Base-by-base conservation (phyloP, 83 land plant species). In the Thuja plicata region DNA sequence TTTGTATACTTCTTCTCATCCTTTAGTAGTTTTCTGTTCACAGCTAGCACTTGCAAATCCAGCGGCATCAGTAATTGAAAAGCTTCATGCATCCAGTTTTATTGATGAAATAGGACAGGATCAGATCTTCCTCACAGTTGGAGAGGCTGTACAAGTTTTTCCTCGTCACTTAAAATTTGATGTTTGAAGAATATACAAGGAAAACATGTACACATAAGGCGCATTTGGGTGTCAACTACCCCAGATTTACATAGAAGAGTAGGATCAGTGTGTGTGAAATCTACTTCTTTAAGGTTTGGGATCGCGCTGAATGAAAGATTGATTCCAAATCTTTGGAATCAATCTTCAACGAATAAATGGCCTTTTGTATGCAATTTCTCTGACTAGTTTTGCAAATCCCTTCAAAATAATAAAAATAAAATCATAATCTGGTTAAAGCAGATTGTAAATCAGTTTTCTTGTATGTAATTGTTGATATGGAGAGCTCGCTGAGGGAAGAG, bases 21-120 rank as follows among this genome's bases (percentile, higher is more conserved):
- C 34, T 54, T 57, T 60, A 71, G 27, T 57, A 71, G 11, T 57
- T 37, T 41, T 9, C 27, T 79, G n/a, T 85, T 81, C 87, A 91
- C 95, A 97, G 99, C 77, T 97, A 83, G 96, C 93, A 5, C 35
- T 97, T 32, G 94, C 95, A 5, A 96, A 92, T 77, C 99, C 99
- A 19, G 93, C 93, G 24, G 90, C 94, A 91, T 88, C 89, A 48
- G 98, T 96, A 88, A 93, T 95, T 32, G 91, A 93, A 86, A 97
- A 96, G 93, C 91, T 97, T 81, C 92, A 93, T 88, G 38, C 90
- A 45, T 90, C 95, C 24, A 91, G 89, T 30, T 91, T 96, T 76
- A 89, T 96, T 24, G 95, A 91, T 1, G 91, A 87, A 79, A 87
- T 97, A 71, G 97, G 95, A 55, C 74, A 41, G 86, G 88, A 89